Evolutionary conservation across 805 yeast species (phyloP), one percentile per base, ranked within the genome.

Genomic region (Wickerhamiella parazyma): DNA sequence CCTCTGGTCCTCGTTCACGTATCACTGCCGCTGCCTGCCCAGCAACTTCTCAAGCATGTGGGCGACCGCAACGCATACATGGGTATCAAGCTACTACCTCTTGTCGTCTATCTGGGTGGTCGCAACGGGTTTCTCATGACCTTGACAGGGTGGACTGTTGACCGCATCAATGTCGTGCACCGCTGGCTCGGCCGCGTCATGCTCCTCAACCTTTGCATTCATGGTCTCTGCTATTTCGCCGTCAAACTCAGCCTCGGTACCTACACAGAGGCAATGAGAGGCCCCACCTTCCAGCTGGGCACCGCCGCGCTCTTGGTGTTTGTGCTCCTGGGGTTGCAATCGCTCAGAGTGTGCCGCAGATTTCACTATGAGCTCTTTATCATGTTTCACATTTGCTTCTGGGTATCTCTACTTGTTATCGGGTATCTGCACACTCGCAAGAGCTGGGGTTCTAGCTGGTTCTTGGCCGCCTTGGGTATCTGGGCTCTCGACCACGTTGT

Each of bases 401-500:
- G 38, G 38, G 20, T 24, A 2, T 11, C 33, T 6, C 18, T 33
- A 2, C 18, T 40, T 12, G 33, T 35, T 14, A 10, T 33, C 17
- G 43, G 33, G 33, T 40, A 33, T 33, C 18, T 21, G 14, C 93
- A 82, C 56, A 37, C 48, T 16, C 39, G 28, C 14, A 44, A 36
- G 9, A 49, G 47, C 2, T 52, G 48, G 38, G 54, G 54, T 4
- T 22, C 26, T 16, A 29, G 44, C 28, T 51, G 47, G 9, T 17
- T 45, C 11, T 28, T 43, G 19, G 53, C 50, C 2, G 36, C 48
- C 1, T 8, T 74, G 48, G 76, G 73, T 0, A 63, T 83, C 6
- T 84, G 94, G 94, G 67, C 64, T 1, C 66, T 73, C 49, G 93
- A 84, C 54, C 65, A 83, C 46, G 45, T 73, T 0, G 51, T 72